Evolutionary conservation across 176 grass and related monocot species (phyloP), one percentile per base, ranked within the genome.

Genomic region (Thalia dealbata): DNA sequence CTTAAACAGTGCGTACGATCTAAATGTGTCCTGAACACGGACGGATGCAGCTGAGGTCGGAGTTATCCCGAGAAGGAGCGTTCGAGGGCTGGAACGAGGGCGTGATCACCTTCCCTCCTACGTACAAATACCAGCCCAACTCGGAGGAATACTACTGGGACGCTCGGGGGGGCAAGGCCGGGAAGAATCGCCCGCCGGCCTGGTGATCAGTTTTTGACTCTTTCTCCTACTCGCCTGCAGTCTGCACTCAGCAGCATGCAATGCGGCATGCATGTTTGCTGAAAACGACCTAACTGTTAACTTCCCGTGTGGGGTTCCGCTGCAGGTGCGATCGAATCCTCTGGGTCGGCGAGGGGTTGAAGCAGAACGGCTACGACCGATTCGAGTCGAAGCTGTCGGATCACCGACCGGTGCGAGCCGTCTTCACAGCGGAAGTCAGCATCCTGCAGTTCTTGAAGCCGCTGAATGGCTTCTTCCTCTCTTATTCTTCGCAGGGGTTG

Each of bases 11-110:
- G n/a, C n/a, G n/a, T n/a, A n/a, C n/a, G n/a, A n/a, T n/a, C n/a
- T n/a, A n/a, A n/a, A n/a, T 38, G 4, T 38, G 32, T 38, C 4
- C 32, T 38, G 1, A 38, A 38, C 4, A 38, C 32, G n/a, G n/a
- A n/a, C n/a, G n/a, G n/a, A n/a, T n/a, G 11, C 11, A 48, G 95
- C 79, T 97, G 18, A 54, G 82, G 50, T 76, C 78, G 3, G 95
- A 97, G 69, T 82, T 93, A 79, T 79, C 76, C 0, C 75, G 67
- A 10, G 90, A 82, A 0, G 23, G 67, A 30, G 75, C 76, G 54
- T 92, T 92, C 0, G 79, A 92, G 61, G 95, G 87, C 27, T 97
- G 90, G 85, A 78, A 93, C 60, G 95, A 97, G 86, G 95, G 87
- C 24, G 14, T 75, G 76, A 90, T 97, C 76, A 86, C 83, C 10